phyloP scores from a whole-genome alignment of 2,329 filamentous ascomycete species.

The Paecilomyces sp. region DNA sequence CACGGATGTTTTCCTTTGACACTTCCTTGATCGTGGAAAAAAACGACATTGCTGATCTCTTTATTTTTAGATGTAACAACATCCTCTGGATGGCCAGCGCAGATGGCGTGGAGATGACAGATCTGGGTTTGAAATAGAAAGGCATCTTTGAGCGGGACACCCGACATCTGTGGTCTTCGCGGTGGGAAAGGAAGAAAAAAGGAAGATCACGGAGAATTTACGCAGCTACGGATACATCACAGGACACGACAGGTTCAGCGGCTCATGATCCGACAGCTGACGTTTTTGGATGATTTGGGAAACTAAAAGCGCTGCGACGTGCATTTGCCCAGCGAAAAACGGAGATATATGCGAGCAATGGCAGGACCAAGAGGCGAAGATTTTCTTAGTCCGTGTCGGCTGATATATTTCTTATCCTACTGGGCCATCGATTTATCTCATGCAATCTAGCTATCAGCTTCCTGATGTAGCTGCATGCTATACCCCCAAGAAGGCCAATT shows the following conservation, averaged over 20 bases:
- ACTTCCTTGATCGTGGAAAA: not conserved
- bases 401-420: not conserved
- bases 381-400: not conserved
- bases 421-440: not conserved
- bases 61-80: conserved; percentile 70
- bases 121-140: conserved; percentile 29
- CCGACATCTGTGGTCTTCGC: not conserved
- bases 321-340: not conserved
- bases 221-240: not conserved
- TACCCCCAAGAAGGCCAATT: not conserved
- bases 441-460: not conserved
- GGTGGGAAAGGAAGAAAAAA: not conserved
- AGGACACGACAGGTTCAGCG: not conserved
- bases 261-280: not conserved
- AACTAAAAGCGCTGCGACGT: not conserved
- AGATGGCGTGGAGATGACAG: conserved; percentile 43
- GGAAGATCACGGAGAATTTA: not conserved
- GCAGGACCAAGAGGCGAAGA: not conserved
- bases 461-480: not conserved
- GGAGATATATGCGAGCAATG: not conserved
- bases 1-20: not conserved
- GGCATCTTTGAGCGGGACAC: not conserved
- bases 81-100: conserved; percentile 79
- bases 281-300: not conserved
- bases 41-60: conserved; percentile 1